Evolutionary conservation across 495 filamentous ascomycete species (phyloP), one percentile per base, ranked within the genome.

Genomic region (Achaetomiella virescens): DNA sequence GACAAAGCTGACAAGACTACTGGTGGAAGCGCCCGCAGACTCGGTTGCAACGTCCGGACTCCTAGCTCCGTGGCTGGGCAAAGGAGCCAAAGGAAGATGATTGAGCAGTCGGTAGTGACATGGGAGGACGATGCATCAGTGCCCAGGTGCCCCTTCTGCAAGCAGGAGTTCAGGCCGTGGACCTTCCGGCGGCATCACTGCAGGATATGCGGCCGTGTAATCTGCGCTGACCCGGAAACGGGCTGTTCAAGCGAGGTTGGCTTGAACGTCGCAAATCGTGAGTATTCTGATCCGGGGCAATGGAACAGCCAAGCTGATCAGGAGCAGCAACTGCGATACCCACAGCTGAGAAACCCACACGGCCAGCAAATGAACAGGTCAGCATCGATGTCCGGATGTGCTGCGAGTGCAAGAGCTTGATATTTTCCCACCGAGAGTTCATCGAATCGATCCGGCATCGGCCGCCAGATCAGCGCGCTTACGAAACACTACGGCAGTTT

Each of bases 71-170:
- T 73, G 14, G 51, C 63, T 2, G 76, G 75, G 7, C 75, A 77
- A 49, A 75, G 75, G 66, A 84, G 76, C 53, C 86, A 88, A 52
- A 78, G 88, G 37, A 90, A 93, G 68, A 63, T 78, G 14, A 72
- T 97, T 9, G 93, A 98, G 70, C 95, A 98, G 63, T 89, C 86
- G 0, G 81, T 98, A 15, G 90, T 97, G 17, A 86, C 84, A 14
- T 98, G 93, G 93, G 87, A 98, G 67, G 93, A 97, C 45, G 95
- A 97, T 72, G 78, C 85, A 0, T 81, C 73, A 42, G 91, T 98
- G 20, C 49, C 76, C 5, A 83, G 82, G 44, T 98, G 93, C 59
- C 95, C 93, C 3, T 93, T 95, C 61, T 98, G 93, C 62, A 86
- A 91, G 61, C 93, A 97, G 62, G 89, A 95, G 50, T 98, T 98